Evolutionary conservation across 352 stramenopile genomes (phyloP).

Genomic region (Phytophthora citrophthora): DNA sequence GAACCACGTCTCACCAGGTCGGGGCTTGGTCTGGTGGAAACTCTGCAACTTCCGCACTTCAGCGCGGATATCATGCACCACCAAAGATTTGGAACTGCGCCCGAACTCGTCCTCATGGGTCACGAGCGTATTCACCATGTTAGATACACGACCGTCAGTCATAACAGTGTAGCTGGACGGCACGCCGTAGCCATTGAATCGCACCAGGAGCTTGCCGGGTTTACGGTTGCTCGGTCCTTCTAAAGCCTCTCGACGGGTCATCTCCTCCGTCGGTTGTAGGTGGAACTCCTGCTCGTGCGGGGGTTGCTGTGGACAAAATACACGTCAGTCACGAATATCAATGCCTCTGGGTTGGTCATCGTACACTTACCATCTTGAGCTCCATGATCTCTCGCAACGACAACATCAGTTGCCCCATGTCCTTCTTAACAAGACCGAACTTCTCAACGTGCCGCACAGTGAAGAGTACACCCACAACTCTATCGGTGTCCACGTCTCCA

Average conservation of each 20-base stretch:
- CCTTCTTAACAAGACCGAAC: slow-evolving; percentile 75
- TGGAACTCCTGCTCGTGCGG: slow-evolving; percentile 62
- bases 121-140: slow-evolving; percentile 55
- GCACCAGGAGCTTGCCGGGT: slow-evolving; percentile 66
- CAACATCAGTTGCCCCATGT: slow-evolving; percentile 73
- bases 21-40: slow-evolving; percentile 69
- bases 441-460: slow-evolving; percentile 76
- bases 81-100: slow-evolving; percentile 41
- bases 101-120: slow-evolving; percentile 79
- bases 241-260: slow-evolving; percentile 48
- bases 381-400: slow-evolving; percentile 75
- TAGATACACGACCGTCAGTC: slow-evolving; percentile 54
- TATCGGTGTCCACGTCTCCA: slow-evolving; percentile 73
- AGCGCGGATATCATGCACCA: slow-evolving; percentile 60
- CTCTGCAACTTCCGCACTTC: slow-evolving; percentile 71
- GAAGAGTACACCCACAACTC: slow-evolving; percentile 70
- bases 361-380: slow-evolving; percentile 61
- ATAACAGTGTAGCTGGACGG: slow-evolving; percentile 63
- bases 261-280: slow-evolving; percentile 69
- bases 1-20: slow-evolving; percentile 71
- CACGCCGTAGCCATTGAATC: slow-evolving; percentile 76
- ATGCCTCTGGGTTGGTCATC: not conserved
- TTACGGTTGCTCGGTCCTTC: slow-evolving; percentile 71
- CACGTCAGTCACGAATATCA: slow-evolving; percentile 16
- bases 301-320: slow-evolving; percentile 47